Evolutionary conservation across 164 flowering plant genomes (phyloP), one percentile per base, ranked within the genome.

Genomic region (Paratinospora sagittata): DNA sequence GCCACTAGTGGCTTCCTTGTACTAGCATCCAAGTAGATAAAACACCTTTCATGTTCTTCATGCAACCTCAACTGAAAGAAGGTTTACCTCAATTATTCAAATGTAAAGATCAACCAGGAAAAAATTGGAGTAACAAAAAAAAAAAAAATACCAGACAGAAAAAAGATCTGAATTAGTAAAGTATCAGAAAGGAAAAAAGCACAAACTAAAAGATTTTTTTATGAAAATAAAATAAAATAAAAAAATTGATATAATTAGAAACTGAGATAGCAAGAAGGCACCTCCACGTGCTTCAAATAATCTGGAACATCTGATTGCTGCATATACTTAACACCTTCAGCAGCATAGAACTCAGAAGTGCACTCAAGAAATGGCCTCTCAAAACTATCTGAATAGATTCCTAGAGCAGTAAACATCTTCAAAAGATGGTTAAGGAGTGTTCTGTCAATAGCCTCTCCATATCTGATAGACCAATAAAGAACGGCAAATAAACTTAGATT

Each of bases 221-320:
- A 8, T 24, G 66, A 16, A 36, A 71, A 36, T 0, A 14, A 64
- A n/a, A n/a, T n/a, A n/a, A n/a, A n/a, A n/a, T n/a, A n/a, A 64
- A 10, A 64, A 5, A 13, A 30, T 11, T 11, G 26, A 33, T 17
- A 64, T 2, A 11, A 36, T 24, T 11, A 78, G 45, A 21, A 71
- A 73, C 61, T 36, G 27, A 65, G 39, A 52, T 45, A 33, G 72
- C 62, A 70, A 70, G 21, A 62, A 58, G 67, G 76, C 79, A 96
- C 99, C 97, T 96, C 99, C 69, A 90, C 98, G 83, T 93, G 98
- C 81, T 90, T 91, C 84, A 96, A 79, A 77, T 93, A 96, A 76
- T 93, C 98, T 7, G 98, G 89, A 86, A 93, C 91, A 84, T 96
- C 98, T 65, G 97, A 84, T 68, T 88, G 96, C 82, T 93, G 99